A percentile compares a stretch with the other conserved stretches of the same genome.
Evolutionary conservation across 164 flowering plant genomes (phyloP).

Genomic region (Vitis vinifera): DNA sequence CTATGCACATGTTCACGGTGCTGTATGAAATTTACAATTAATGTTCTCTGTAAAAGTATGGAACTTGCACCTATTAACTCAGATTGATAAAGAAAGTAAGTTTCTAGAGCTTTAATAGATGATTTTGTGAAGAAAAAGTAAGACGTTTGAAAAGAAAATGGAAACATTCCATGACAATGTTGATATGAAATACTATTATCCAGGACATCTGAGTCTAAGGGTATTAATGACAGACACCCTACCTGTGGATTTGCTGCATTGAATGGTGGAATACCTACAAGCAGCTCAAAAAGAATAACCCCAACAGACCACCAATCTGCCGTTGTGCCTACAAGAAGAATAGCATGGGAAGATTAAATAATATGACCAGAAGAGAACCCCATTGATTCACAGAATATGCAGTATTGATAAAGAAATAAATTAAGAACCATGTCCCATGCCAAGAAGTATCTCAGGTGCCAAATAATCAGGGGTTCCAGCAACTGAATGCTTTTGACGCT

Average conservation of each 20-base stretch:
- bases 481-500: slow-evolving; percentile 77
- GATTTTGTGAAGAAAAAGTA: background rate
- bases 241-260: slow-evolving; percentile 97
- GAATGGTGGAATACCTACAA: slow-evolving; percentile 97
- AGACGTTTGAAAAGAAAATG: background rate
- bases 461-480: slow-evolving; percentile 99
- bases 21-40: too few relatives aligned
- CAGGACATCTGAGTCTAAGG: background rate
- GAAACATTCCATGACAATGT: background rate
- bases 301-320: slow-evolving; percentile 99
- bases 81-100: too few relatives aligned
- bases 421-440: slow-evolving; percentile 92
- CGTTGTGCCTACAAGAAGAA: slow-evolving; percentile 64
- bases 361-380: background rate
- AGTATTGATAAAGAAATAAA: slow-evolving; percentile 5
- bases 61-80: too few relatives aligned
- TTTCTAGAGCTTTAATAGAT: too few relatives aligned
- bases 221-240: slow-evolving; percentile 3
- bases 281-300: slow-evolving; percentile 89
- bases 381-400: background rate
- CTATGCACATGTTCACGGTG: too few relatives aligned
- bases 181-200: background rate
- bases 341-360: background rate
- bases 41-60: too few relatives aligned
- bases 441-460: slow-evolving; percentile 99